Conservation (phyloP, 768 basidiomycete species). For the Calocybe indica region DNA sequence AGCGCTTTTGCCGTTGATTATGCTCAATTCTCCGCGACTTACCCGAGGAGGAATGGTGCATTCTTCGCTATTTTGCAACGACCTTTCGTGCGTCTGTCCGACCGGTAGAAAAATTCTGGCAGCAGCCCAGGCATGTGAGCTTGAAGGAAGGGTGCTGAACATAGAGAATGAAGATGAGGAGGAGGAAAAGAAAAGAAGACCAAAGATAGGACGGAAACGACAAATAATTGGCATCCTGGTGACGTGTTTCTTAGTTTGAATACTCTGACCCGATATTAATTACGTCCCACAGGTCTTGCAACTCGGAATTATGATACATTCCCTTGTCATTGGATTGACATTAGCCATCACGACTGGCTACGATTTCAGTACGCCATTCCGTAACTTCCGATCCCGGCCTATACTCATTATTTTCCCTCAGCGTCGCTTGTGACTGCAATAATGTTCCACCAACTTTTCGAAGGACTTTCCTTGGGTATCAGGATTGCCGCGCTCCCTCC, state of each 20-base stretch:
- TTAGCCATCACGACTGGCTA: slow-evolving; percentile 61
- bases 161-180: slow-evolving; percentile 4
- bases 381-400: not conserved
- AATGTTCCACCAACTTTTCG: slow-evolving; percentile 79
- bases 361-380: slow-evolving; percentile 56
- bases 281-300: slow-evolving; percentile 55
- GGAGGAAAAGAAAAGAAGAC: slow-evolving; percentile 12
- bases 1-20: slow-evolving; percentile 10
- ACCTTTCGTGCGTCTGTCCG: slow-evolving; percentile 12
- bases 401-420: slow-evolving; percentile 15
- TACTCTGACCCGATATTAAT: not conserved
- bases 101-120: not conserved
- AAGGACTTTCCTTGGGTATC: slow-evolving; percentile 78
- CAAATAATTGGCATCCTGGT: slow-evolving; percentile 76
- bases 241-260: slow-evolving; percentile 14
- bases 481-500: slow-evolving; percentile 67
- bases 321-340: slow-evolving; percentile 75
- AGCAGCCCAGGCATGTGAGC: not conserved
- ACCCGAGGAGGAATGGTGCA: slow-evolving; percentile 10
- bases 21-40: slow-evolving; percentile 14
- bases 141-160: slow-evolving; percentile 2
- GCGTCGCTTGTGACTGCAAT: slow-evolving; percentile 72
- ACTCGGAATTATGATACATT: slow-evolving; percentile 82
- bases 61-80: slow-evolving; percentile 8
- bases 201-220: slow-evolving; percentile 43